Base-by-base conservation (phyloP, 2,329 filamentous ascomycete species). In the Colletotrichum sp. region DNA sequence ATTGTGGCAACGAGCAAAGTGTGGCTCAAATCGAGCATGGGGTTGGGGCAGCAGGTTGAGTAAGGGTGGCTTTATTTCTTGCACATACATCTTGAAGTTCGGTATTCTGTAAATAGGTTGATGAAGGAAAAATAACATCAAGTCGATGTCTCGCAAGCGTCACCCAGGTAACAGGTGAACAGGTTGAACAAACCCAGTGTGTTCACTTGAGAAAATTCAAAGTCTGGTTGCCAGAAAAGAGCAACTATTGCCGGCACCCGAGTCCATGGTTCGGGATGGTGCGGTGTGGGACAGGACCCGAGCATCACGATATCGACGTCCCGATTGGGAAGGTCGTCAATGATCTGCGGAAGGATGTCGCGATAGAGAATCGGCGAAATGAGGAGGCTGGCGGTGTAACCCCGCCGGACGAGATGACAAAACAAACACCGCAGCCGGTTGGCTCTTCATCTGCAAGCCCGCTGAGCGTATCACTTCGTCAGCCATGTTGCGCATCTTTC, bases 281-380 rank as follows among this genome's bases (percentile, higher is more conserved):
- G 48, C 39, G 34, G 48, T 44, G 61, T 27, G 27, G 30, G 16
- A 55, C 48, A 22, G 15, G 13, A 28, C 12, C 22, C 25, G 44
- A 52, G 44, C 19, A 44, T 39, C 27, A 34, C 25, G 7, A 61
- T 27, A 25, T 16, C 13, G 16, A 48, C 44, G 44, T 30, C 73
- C 57, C 69, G 22, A 73, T 52, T 44, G 6, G 70, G 73, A 68
- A 75, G 69, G 70, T 73, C 73, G 63, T 59, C 32, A 48, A 52
- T 48, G 57, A 75, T 75, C 69, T 57, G 69, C 70, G 28, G 70
- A 34, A 34, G 57, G 39, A 68, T 32, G 44, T 32, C 28, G 64
- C 28, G 30, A 59, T 73, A 61, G 27, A n/a, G 19, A 34, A 73
- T 68, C 27, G 28, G 30, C 13, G 27, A 73, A 65, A 68, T 73